Percentiles rank a stretch among this genome's conserved stretches.
Evolutionary conservation across 2,329 filamentous ascomycete species (phyloP).

Genomic region (Sordariomycetes sp.): DNA sequence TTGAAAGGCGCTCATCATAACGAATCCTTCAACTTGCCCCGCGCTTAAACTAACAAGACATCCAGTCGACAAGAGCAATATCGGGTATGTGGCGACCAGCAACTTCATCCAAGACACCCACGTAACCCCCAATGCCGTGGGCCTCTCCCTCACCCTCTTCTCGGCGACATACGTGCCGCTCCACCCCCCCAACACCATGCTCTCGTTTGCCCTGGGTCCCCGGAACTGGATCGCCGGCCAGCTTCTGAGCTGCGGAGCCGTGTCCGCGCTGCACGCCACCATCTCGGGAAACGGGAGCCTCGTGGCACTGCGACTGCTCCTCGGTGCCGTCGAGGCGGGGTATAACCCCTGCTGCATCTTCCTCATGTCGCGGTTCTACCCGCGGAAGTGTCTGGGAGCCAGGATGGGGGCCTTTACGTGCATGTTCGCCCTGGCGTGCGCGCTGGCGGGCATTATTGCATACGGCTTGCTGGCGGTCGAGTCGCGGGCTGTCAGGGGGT

Average conservation of each 20-base stretch:
- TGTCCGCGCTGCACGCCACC: slow-evolving; percentile 32
- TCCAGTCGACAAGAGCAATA: slow-evolving; percentile 18
- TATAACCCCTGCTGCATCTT: slow-evolving; percentile 14
- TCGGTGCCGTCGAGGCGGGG: slow-evolving; percentile 33
- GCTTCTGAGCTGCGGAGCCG: slow-evolving; percentile 29
- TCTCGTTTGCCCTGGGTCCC: slow-evolving; percentile 10
- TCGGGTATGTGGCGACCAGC: slow-evolving; percentile 37
- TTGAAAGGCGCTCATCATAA: too few species aligned
- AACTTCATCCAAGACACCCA: not conserved
- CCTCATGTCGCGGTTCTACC: not conserved
- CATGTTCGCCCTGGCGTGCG: slow-evolving; percentile 23
- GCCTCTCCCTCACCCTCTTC: slow-evolving; percentile 20
- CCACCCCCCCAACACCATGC: slow-evolving; percentile 16
- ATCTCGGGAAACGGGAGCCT: slow-evolving; percentile 24
- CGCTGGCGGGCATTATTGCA: not conserved
- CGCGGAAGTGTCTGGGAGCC: not conserved
- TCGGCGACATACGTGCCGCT: slow-evolving; percentile 36
- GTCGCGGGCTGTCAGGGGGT: slow-evolving; percentile 26
- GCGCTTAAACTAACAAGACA: not conserved
- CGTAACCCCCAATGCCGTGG: not conserved
- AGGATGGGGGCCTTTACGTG: not conserved
- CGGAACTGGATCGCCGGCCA: not conserved
- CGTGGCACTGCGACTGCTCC: slow-evolving; percentile 28
- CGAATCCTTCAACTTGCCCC: too few species aligned
- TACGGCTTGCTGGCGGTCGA: slow-evolving; percentile 22